These are phyloP conservation scores for Candida fluviatilis DNA, from an alignment of 805 yeast species.

Conservation along the genomic window DNA sequence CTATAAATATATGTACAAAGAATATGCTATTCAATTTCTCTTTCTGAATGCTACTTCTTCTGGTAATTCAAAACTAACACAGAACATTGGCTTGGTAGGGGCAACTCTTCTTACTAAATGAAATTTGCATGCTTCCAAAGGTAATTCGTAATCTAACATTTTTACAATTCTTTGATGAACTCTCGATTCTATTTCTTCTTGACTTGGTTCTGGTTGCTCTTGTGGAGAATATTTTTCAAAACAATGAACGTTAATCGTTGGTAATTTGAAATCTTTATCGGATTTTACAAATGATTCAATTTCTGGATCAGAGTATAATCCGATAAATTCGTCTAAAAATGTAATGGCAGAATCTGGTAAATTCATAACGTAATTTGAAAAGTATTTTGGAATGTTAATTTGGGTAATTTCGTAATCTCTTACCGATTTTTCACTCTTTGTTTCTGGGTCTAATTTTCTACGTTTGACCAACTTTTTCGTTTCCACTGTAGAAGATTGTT, in stretches of 20 bases:
- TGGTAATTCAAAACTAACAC: slow-evolving; percentile 76
- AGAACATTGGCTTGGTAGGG: slow-evolving; percentile 95
- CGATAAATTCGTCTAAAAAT: slow-evolving; percentile 73
- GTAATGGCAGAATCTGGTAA: slow-evolving; percentile 90
- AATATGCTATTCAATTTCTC: not conserved
- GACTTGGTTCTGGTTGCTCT: slow-evolving; percentile 61
- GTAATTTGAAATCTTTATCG: slow-evolving; percentile 53
- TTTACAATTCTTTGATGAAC: slow-evolving; percentile 50
- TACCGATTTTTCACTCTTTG: slow-evolving; percentile 11
- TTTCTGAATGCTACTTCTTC: slow-evolving; percentile 54
- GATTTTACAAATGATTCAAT: slow-evolving; percentile 28
- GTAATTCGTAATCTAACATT: slow-evolving; percentile 43
- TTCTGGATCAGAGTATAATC: slow-evolving; percentile 52
- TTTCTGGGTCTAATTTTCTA: slow-evolving; percentile 25
- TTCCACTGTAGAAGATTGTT: slow-evolving; percentile 31
- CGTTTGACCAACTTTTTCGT: slow-evolving; percentile 31
- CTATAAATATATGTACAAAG: not conserved
- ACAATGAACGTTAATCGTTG: slow-evolving; percentile 83
- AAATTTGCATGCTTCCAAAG: slow-evolving; percentile 49
- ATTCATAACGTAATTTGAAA: slow-evolving; percentile 86
- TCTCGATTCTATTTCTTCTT: slow-evolving; percentile 64
- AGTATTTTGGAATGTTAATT: slow-evolving; percentile 47
- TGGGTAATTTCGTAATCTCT: slow-evolving; percentile 13
- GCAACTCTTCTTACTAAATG: slow-evolving; percentile 93
- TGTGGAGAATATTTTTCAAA: slow-evolving; percentile 82